Evolutionary conservation across 768 basidiomycete species (phyloP), one percentile per base, ranked within the genome.

Genomic region (Serpula lacrymans): DNA sequence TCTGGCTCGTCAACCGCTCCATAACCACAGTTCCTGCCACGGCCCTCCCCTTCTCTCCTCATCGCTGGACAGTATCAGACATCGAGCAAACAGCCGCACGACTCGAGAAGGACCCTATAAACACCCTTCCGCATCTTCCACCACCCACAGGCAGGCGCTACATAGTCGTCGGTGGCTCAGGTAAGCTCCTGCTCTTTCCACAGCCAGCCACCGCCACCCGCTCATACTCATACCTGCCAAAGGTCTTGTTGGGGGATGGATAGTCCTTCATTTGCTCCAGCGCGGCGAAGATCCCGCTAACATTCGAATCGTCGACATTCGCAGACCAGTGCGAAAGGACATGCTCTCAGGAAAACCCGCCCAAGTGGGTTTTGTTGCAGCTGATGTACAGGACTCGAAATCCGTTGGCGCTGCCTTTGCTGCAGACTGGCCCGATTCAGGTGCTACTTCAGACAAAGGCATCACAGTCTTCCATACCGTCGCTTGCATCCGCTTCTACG

Each of bases 381-480:
- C 58, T n/a, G 63, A 70, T 41, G 49, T 70, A 14, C 45, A 59
- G 9, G 52, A 68, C 42, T 39, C 47, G 9, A 51, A 50, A 13
- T 51, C 56, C 2, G 66, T 70, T 22, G 39, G 56, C 10, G 58
- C 55, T 10, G 69, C 67, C 1, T 68, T 70, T 48, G 44, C 30
- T 24, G 63, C 59, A 18, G 53, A 60, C 1, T 70, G 69, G 69
- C 59, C 64, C 6, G 42, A 22, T 8, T 43, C 45, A 12, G 38
- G 24, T 24, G 36, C 31, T 10, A 14, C 41, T 6, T 22, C 20
- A 16, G 41, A 52, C 29, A 41, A 45, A 2, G 63, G 61, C 34
- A 44, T 67, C 22, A 69, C 69, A 12, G 64, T 71, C 13, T 70
- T 71, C 52, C 67, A 70, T 44, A 64, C 67, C 35, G 69, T 64